Evolutionary conservation across 352 stramenopile species (phyloP), one percentile per base, ranked within the genome.

Genomic region (Pythium coloratum): DNA sequence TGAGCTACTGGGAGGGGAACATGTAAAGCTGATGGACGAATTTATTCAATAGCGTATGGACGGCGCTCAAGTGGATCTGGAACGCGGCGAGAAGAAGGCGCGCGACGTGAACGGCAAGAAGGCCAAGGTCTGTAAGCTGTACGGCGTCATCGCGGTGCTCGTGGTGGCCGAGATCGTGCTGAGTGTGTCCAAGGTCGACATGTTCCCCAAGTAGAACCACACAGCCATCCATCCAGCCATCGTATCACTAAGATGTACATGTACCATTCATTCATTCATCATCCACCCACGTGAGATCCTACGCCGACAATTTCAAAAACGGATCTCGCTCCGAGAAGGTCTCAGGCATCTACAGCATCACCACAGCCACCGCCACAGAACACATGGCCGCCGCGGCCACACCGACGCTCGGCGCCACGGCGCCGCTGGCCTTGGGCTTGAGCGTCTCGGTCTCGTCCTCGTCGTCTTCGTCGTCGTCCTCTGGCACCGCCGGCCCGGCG

Each of bases 121-220:
- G 71, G 87, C 83, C 62, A 89, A 91, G 66, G 81, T 80, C 6
- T 94, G 84, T 78, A 91, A 89, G 65, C 72, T 91, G 62, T 92
- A 94, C 72, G 75, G 65, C 20, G 50, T 90, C 28, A 91, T 92
- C 60, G 81, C 79, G 1, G 24, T 90, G 59, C 74, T 92, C 5
- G 65, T 92, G 55, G 73, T 86, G 12, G 82, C 26, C 12, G 67
- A 73, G 40, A 30, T 69, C 50, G 61, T 69, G 46, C 14, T 73
- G 18, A 66, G 1, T 24, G 26, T 56, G 20, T 49, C n/a, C 8
- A 14, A 44, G 8, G 33, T 69, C 32, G 20, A 53, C n/a, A 59
- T 59, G 6, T 57, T n/a, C 30, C 49, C 18, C 36, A 42, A 42
- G 36, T 42, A 14, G 20, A 24, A 24, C 20, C 20, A 42, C 10